phyloP scores from a whole-genome alignment of 257 asterid genomes.

The Gardenia jasminoides region DNA sequence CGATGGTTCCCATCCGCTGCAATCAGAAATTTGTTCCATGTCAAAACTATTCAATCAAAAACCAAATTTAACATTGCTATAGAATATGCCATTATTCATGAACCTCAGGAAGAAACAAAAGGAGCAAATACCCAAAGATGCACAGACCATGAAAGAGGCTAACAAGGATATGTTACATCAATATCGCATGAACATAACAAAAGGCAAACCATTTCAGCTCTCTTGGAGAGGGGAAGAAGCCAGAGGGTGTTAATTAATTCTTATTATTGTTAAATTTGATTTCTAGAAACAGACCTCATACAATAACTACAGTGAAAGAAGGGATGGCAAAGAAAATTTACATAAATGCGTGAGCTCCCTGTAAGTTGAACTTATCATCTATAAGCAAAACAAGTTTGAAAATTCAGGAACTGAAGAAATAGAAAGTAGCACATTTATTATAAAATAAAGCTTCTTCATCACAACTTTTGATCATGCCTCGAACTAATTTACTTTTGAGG shows the following conservation, averaged over 20 bases:
- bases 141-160: background rate
- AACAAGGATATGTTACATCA: background rate
- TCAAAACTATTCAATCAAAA: background rate
- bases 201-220: background rate
- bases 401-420: background rate
- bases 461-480: background rate
- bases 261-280: background rate
- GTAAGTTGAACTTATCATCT: background rate
- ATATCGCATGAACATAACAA: background rate
- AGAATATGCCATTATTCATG: background rate
- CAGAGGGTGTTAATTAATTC: background rate
- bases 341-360: background rate
- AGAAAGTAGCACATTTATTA: no score
- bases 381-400: background rate
- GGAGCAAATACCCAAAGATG: background rate
- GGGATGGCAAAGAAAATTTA: background rate
- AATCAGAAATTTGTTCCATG: conserved; percentile 27
- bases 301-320: no score
- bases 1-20: conserved; percentile 98
- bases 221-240: background rate
- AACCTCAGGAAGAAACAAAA: background rate
- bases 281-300: no score
- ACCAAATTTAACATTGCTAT: background rate
- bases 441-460: background rate
- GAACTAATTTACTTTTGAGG: background rate